Conservation (phyloP, 306 rosid genomes). For the Rubus idaeus region DNA sequence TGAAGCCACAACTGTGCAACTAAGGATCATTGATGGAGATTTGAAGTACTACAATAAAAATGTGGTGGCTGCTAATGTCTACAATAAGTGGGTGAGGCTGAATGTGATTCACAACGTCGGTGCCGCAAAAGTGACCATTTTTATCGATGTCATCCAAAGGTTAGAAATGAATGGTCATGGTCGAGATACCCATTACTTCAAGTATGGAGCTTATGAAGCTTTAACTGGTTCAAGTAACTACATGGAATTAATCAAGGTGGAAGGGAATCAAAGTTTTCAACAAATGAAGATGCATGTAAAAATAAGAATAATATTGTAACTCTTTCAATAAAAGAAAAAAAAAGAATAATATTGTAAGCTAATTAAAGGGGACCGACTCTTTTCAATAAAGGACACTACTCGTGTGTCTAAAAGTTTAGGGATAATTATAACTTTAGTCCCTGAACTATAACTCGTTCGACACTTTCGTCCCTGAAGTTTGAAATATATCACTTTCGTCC, state of each 20-base stretch:
- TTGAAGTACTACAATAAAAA: neutral
- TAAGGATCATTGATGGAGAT: conserved; percentile 13
- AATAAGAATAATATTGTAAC: neutral
- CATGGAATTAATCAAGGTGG: conserved; percentile 34
- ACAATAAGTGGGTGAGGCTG: conserved; percentile 20
- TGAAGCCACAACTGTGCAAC: conserved; percentile 14
- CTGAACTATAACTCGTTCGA: too few species aligned
- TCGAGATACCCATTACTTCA: conserved; percentile 10
- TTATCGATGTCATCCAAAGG: conserved; percentile 1
- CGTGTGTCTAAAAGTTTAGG: too few species aligned
- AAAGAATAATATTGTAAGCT: neutral
- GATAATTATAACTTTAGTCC: too few species aligned
- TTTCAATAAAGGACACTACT: too few species aligned
- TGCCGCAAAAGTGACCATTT: neutral
- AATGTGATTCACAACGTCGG: conserved; percentile 28
- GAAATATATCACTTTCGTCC: too few species aligned
- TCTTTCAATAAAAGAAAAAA: too few species aligned
- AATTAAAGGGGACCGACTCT: too few species aligned
- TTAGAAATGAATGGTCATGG: neutral
- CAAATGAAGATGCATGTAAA: neutral
- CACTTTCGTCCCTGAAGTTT: too few species aligned
- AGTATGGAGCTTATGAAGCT: conserved; percentile 26
- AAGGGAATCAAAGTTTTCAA: conserved; percentile 18
- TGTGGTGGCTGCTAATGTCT: conserved; percentile 5
- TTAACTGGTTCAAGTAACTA: conserved; percentile 10